phyloP scores from a whole-genome alignment of 2,329 filamentous ascomycete species.

The Fusarium verrucosum region DNA sequence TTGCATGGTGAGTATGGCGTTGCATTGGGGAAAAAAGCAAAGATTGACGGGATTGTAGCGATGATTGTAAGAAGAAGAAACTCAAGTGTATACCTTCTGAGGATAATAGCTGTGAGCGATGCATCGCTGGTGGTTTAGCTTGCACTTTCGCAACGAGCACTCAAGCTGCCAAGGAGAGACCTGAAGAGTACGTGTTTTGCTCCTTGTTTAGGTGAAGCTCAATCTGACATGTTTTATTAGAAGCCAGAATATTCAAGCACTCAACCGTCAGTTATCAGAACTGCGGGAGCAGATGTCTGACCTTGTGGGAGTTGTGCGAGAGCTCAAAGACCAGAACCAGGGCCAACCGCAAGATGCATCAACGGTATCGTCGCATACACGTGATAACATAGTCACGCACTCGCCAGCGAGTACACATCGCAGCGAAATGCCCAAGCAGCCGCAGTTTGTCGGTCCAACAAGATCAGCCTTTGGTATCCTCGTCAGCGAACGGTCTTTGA shows the following conservation, averaged over 20 bases:
- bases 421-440: conserved; percentile 44
- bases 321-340: conserved; percentile 39
- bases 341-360: background rate
- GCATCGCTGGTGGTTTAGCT: conserved; percentile 39
- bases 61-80: conserved; percentile 54
- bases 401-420: conserved; percentile 33
- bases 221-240: background rate
- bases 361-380: conserved; percentile 20
- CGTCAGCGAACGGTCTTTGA: conserved; percentile 50
- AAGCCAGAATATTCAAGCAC: conserved; percentile 21
- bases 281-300: conserved; percentile 47
- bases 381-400: conserved; percentile 13
- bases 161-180: conserved; percentile 31
- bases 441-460: conserved; percentile 52
- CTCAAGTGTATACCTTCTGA: conserved; percentile 51
- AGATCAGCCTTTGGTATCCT: conserved; percentile 49
- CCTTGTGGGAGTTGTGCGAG: conserved; percentile 40
- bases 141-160: conserved; percentile 41
- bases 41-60: conserved; percentile 37
- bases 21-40: background rate
- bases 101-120: conserved; percentile 46
- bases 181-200: conserved; percentile 29
- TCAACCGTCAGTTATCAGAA: conserved; percentile 44
- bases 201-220: too few species aligned
- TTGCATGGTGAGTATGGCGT: conserved; percentile 46